A percentile compares a stretch with the other conserved stretches of the same genome.
These are phyloP conservation scores for Tremellales sp. DNA, from an alignment of 1,284 basidiomycete species.

Conservation along the genomic window DNA sequence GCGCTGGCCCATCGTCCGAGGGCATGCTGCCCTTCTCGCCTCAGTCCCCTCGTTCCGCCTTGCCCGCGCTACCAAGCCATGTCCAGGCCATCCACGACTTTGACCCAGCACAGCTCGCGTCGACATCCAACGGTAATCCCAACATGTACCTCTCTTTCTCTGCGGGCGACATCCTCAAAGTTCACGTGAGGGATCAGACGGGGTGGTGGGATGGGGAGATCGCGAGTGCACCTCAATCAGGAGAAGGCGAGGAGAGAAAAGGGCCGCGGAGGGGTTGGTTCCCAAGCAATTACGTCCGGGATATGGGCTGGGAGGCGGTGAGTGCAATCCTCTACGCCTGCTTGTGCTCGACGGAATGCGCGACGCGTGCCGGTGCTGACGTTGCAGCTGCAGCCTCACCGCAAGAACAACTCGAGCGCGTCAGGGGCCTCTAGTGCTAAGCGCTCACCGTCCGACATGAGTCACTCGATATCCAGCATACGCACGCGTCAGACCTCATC, in stretches of 20 bases:
- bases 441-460: no score
- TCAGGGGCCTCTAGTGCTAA: no score
- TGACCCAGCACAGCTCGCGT: conserved; percentile 54
- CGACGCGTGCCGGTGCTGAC: no score
- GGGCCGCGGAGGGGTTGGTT: conserved; percentile 81
- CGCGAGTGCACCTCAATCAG: not conserved
- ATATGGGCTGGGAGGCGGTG: conserved; percentile 31
- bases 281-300: conserved; percentile 63
- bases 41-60: not conserved
- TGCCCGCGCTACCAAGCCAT: conserved; percentile 16
- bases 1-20: not conserved
- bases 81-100: conserved; percentile 88
- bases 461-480: no score
- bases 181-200: conserved; percentile 76
- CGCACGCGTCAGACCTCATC: no score
- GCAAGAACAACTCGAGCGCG: not conserved
- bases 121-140: conserved; percentile 38
- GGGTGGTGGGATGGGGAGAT: conserved; percentile 99
- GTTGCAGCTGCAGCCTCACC: no score
- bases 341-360: no score
- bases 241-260: conserved; percentile 1
- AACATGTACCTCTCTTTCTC: conserved; percentile 83
- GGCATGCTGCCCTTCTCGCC: no score
- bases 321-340: conserved; percentile 6
- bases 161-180: conserved; percentile 84